These are phyloP conservation scores for Cyclanthera cordifolia DNA, from an alignment of 306 rosid genomes.

Conservation along the genomic window DNA sequence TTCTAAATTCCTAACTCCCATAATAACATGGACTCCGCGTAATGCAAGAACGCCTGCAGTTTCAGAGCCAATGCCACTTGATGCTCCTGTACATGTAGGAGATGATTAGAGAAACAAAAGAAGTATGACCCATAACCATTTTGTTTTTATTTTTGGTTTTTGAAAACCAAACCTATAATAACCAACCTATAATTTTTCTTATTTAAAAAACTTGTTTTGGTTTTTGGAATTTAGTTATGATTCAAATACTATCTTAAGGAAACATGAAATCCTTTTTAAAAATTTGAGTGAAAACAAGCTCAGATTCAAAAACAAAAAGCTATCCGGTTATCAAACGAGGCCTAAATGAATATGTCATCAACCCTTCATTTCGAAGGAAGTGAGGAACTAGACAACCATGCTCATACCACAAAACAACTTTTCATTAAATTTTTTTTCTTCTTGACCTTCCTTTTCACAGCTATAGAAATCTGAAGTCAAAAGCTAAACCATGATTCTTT, in stretches of 20 bases:
- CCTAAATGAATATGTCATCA: not conserved
- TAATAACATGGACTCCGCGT: constrained; percentile 75
- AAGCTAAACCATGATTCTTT: too few species aligned
- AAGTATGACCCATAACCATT: not conserved
- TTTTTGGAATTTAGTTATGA: too few species aligned
- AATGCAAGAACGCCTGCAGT: constrained; percentile 70
- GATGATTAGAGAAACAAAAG: not conserved
- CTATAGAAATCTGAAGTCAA: not conserved
- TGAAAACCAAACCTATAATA: too few species aligned
- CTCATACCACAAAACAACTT: not conserved
- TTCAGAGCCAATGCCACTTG: constrained; percentile 76
- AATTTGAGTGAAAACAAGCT: too few species aligned
- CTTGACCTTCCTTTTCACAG: not conserved
- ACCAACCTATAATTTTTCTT: too few species aligned
- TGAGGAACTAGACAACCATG: not conserved
- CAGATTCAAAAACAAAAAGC: too few species aligned
- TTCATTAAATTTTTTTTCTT: not conserved
- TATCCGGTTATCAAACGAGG: too few species aligned
- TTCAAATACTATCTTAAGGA: too few species aligned
- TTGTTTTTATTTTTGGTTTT: too few species aligned
- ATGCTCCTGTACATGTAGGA: constrained; percentile 45
- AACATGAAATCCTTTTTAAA: too few species aligned
- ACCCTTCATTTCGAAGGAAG: not conserved
- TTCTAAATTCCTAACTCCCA: constrained; percentile 53
- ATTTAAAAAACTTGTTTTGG: too few species aligned